Percentiles rank a stretch among this genome's conserved stretches.
Evolutionary conservation across 345 rosid species (phyloP).

Genomic region (Brassica juncea): DNA sequence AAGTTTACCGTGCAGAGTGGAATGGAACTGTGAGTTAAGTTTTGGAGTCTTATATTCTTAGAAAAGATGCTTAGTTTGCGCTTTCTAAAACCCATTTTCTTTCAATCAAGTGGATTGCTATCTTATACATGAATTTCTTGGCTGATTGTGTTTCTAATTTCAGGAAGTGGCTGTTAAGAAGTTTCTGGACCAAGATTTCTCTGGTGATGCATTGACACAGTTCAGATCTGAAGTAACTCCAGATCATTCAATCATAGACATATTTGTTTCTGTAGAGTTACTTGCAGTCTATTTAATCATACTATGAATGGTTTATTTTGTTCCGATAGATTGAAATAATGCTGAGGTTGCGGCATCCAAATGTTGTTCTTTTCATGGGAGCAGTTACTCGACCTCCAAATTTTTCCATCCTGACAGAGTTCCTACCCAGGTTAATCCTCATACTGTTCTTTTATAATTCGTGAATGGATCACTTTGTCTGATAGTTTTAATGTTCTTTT

Average conservation of each 20-base stretch:
- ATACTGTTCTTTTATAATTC: constrained; percentile 20
- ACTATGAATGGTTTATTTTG: constrained; percentile 5
- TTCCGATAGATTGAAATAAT: constrained; percentile 79
- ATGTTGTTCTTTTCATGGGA: constrained; percentile 99
- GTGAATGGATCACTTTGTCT: neutral
- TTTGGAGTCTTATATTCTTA: constrained; percentile 13
- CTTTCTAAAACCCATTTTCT: constrained; percentile 4
- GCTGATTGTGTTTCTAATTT: constrained; percentile 36
- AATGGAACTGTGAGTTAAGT: constrained; percentile 87
- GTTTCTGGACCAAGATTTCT: constrained; percentile 86
- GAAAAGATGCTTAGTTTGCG: constrained; percentile 16
- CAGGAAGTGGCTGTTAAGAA: constrained; percentile 99
- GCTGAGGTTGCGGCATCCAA: constrained; percentile 94
- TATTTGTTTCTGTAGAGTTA: constrained; percentile 9
- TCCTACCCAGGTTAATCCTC: constrained; percentile 75
- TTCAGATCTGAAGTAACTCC: constrained; percentile 78
- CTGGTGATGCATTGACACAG: constrained; percentile 88
- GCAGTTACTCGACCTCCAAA: constrained; percentile 91
- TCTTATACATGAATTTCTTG: constrained; percentile 2
- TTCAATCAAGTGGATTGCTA: constrained; percentile 7
- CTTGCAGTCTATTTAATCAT: constrained; percentile 14
- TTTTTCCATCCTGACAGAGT: constrained; percentile 95
- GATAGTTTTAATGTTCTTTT: constrained; percentile 7
- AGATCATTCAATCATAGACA: constrained; percentile 10
- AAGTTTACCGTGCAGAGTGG: constrained; percentile 90